These are phyloP conservation scores for Fusarium sp. DNA, from an alignment of 2,329 filamentous ascomycete genomes.

Conservation along the genomic window DNA sequence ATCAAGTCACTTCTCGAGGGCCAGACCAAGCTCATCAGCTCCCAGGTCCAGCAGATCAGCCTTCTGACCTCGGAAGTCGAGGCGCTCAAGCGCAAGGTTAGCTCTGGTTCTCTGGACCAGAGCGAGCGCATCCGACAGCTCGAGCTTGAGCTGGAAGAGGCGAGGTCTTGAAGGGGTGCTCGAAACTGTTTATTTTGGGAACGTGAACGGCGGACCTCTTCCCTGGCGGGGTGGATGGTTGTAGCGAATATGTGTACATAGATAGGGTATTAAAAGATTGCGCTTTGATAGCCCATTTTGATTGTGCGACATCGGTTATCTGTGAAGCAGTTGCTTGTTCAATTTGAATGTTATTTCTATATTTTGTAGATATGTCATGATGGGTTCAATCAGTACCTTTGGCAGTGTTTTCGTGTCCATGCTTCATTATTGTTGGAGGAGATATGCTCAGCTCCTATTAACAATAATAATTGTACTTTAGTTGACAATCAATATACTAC, in stretches of 20 bases:
- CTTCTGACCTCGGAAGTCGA: constrained; percentile 80
- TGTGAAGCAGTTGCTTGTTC: background rate
- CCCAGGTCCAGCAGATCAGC: constrained; percentile 82
- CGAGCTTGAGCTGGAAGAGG: constrained; percentile 75
- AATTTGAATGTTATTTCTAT: background rate
- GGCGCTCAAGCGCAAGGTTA: constrained; percentile 81
- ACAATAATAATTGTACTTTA: too few species aligned
- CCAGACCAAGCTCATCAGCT: constrained; percentile 81
- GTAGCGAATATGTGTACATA: constrained; percentile 49
- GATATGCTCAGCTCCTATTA: too few species aligned
- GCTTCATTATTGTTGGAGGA: too few species aligned
- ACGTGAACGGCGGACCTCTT: constrained; percentile 12
- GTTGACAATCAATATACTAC: too few species aligned
- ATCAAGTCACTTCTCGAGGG: constrained; percentile 83
- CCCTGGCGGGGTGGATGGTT: constrained; percentile 25
- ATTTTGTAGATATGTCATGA: background rate
- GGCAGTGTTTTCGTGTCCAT: background rate
- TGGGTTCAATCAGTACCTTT: background rate
- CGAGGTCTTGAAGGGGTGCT: constrained; percentile 62
- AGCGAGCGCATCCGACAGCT: constrained; percentile 76
- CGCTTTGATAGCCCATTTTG: constrained; percentile 36
- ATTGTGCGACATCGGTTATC: background rate
- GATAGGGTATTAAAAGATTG: constrained; percentile 45
- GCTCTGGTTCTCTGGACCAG: constrained; percentile 68
- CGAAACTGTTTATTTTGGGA: background rate